Base-by-base conservation (phyloP, 805 yeast species). In the Peterozyma toletana region DNA sequence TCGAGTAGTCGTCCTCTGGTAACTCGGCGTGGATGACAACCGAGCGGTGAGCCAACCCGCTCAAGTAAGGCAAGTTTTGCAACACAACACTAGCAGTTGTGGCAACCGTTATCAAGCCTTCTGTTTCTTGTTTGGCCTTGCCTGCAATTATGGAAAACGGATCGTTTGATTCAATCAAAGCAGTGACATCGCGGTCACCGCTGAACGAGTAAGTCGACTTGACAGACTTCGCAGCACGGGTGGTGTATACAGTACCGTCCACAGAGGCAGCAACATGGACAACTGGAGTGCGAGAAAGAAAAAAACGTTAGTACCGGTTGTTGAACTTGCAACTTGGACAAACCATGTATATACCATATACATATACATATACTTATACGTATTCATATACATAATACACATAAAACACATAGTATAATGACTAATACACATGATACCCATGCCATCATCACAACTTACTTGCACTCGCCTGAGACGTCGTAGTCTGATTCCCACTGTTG, bases 11-110 rank as follows among this genome's bases (percentile, higher is more conserved):
- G 49, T 72, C 71, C 43, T 70, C 60, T n/a, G 68, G 48, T 40
- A 84, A 59, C 47, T 77, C 75, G 33, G 80, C 78, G 54, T 81
- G 85, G 43, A 84, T 61, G n/a, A 83, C 81, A 27, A 76, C 70
- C 1, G 77, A 65, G 15, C 57, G 49, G 29, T 60, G 52, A 47
- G 61, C 59, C 52, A 78, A 66, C 45, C 56, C 53, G 36, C 59
- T 52, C 39, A 88, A 67, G 42, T 70, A 71, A 13, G 95, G 88
- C 43, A 88, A 66, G 45, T 77, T 73, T 35, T 70, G 67, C 48
- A 86, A 66, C 14, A 87, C 57, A 7, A 80, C 68, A 3, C 56
- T 41, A 18, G 86, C 80, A 45, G 71, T 67, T 2, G 84, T 66
- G 41, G 75, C 64, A 18, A 86, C 68, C 3, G 85, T 62, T 11